A percentile compares a stretch with the other conserved stretches of the same genome.
These are phyloP conservation scores for Strobilomyces confusus DNA, from an alignment of 768 basidiomycete genomes.

Conservation along the genomic window DNA sequence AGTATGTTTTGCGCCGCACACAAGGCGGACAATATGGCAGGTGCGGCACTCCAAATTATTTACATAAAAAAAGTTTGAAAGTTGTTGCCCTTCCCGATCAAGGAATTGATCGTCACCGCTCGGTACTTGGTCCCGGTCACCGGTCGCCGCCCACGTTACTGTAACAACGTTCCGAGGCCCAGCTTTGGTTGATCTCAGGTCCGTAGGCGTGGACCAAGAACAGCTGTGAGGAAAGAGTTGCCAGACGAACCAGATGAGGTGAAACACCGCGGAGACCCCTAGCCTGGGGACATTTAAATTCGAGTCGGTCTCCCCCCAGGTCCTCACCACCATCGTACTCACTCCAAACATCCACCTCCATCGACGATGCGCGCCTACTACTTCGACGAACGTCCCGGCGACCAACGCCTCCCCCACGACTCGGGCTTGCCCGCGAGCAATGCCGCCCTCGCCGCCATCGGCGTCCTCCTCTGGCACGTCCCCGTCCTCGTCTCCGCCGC, in stretches of 20 bases:
- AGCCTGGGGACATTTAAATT: too few relatives aligned
- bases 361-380: slow-evolving; percentile 83
- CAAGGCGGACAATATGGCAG: too few relatives aligned
- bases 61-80: too few relatives aligned
- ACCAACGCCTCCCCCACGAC: slow-evolving; percentile 81
- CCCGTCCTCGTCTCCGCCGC: slow-evolving; percentile 46
- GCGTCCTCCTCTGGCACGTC: slow-evolving; percentile 65
- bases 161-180: background rate
- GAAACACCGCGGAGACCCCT: background rate
- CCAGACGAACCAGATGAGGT: background rate
- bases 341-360: too few relatives aligned
- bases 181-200: background rate
- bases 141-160: background rate
- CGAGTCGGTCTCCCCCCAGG: too few relatives aligned
- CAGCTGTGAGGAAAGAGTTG: too few relatives aligned
- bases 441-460: slow-evolving; percentile 49
- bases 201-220: background rate
- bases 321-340: background rate
- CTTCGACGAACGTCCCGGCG: slow-evolving; percentile 69
- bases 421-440: slow-evolving; percentile 52
- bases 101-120: background rate
- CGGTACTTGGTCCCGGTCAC: too few relatives aligned
- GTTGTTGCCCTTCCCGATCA: background rate
- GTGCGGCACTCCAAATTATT: too few relatives aligned
- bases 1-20: too few relatives aligned